These are phyloP conservation scores for Flaveria robusta DNA, from an alignment of 129 eudicot species.

Conservation along the genomic window DNA sequence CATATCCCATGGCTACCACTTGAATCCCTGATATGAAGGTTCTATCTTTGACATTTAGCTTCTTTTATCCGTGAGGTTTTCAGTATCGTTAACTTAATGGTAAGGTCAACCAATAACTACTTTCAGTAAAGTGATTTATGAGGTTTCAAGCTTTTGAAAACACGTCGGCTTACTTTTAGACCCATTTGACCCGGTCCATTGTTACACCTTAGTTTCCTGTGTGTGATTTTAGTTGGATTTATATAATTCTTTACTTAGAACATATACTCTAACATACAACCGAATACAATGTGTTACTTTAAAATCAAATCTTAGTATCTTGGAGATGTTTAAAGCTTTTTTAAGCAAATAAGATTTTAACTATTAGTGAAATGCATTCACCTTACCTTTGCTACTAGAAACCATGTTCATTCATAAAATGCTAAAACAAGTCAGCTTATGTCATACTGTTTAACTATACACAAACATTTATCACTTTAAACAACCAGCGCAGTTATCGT, in stretches of 20 bases:
- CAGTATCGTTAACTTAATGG: neutral
- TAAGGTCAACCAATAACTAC: neutral
- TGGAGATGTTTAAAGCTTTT: neutral
- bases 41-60: constrained; percentile 6
- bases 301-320: too few species aligned
- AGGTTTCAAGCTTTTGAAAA: neutral
- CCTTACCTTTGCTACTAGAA: neutral
- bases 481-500: too few species aligned
- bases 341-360: neutral
- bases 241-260: neutral
- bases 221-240: neutral
- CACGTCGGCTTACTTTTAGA: neutral
- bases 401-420: neutral
- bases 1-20: constrained; percentile 15
- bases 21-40: constrained; percentile 3
- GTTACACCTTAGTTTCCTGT: neutral
- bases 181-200: neutral
- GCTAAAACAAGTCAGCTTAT: neutral
- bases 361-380: neutral
- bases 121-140: neutral
- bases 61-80: constrained; percentile 9
- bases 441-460: neutral
- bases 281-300: too few species aligned
- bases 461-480: neutral
- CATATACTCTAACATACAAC: too few species aligned